phyloP scores from a whole-genome alignment of 345 rosid genomes.

The Sonneratia alba region DNA sequence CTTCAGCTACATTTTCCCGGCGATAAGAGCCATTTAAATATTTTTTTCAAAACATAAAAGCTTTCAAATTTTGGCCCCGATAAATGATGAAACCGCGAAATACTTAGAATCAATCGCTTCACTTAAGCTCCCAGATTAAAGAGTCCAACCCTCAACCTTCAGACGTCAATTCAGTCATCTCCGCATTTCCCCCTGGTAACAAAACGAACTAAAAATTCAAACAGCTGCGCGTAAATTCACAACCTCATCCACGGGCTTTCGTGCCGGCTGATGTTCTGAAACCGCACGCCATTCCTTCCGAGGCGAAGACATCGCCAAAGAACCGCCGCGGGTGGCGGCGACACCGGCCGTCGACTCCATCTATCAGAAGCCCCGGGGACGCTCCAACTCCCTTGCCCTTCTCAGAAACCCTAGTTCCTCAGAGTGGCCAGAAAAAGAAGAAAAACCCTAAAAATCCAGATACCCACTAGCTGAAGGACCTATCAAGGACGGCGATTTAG shows the following conservation, averaged over 20 bases:
- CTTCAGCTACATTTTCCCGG: not conserved
- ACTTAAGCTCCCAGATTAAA: not conserved
- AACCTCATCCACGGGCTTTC: constrained; percentile 50
- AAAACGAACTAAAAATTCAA: not conserved
- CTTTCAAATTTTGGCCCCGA: not conserved
- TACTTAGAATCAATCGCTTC: not conserved
- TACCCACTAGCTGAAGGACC: not conserved
- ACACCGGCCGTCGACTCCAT: constrained; percentile 7
- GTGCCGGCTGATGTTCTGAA: constrained; percentile 50
- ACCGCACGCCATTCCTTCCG: constrained; percentile 96
- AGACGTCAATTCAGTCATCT: not conserved
- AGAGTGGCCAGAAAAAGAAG: too few relatives aligned
- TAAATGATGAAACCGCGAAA: not conserved
- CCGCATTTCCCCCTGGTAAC: not conserved
- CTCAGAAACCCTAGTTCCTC: constrained; percentile 1
- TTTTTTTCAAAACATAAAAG: not conserved
- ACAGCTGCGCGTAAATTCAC: not conserved
- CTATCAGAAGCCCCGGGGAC: not conserved
- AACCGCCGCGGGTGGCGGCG: constrained; percentile 55
- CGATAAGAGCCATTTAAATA: not conserved
- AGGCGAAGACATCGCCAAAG: constrained; percentile 50
- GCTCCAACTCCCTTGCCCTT: constrained; percentile 4
- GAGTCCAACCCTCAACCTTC: not conserved
- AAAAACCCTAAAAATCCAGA: not conserved
- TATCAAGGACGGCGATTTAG: not conserved